phyloP scores from a whole-genome alignment of 2,329 filamentous ascomycete genomes.

The Ceratocystis colombiana region DNA sequence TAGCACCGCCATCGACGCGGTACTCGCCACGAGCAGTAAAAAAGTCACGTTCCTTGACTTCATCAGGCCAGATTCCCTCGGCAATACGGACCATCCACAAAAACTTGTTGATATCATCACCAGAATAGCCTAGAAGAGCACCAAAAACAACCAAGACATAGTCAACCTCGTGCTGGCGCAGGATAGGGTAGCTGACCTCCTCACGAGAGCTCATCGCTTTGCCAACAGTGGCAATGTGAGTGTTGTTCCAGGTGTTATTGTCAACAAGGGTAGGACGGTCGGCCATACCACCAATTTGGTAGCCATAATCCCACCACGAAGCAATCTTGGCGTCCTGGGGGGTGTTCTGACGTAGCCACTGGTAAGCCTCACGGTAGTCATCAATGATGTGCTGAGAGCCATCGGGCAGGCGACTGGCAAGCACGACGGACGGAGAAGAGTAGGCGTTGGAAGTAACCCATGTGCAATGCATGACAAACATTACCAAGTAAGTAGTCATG shows the following conservation, averaged over 20 bases:
- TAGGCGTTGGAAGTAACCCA: conserved; percentile 99
- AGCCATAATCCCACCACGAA: conserved; percentile 99
- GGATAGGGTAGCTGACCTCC: conserved; percentile 96
- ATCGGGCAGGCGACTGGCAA: conserved; percentile 85
- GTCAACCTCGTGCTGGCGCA: conserved; percentile 96
- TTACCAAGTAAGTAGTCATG: conserved; percentile 68
- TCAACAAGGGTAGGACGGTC: conserved; percentile 94
- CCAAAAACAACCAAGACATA: conserved; percentile 98
- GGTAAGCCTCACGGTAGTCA: conserved; percentile 97
- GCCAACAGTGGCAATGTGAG: conserved; percentile 95
- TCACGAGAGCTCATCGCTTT: conserved; percentile 98
- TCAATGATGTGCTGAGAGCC: conserved; percentile 98
- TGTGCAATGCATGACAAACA: conserved; percentile 96
- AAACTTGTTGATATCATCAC: conserved; percentile 99
- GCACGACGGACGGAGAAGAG: conserved; percentile 91
- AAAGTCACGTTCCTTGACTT: conserved; percentile 93
- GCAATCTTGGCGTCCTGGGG: conserved; percentile 92
- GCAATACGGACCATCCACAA: conserved; percentile 99
- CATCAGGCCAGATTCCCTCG: conserved; percentile 98
- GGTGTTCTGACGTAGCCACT: conserved; percentile 98
- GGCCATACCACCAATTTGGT: conserved; percentile 99
- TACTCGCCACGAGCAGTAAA: conserved; percentile 93
- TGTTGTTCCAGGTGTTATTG: conserved; percentile 99
- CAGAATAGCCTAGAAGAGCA: conserved; percentile 89
- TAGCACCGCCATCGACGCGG: conserved; percentile 83